Percentiles rank a stretch among this genome's conserved stretches.
Evolutionary conservation across 2,329 filamentous ascomycete species (phyloP).

Genomic region (Colletotrichum camelliae): DNA sequence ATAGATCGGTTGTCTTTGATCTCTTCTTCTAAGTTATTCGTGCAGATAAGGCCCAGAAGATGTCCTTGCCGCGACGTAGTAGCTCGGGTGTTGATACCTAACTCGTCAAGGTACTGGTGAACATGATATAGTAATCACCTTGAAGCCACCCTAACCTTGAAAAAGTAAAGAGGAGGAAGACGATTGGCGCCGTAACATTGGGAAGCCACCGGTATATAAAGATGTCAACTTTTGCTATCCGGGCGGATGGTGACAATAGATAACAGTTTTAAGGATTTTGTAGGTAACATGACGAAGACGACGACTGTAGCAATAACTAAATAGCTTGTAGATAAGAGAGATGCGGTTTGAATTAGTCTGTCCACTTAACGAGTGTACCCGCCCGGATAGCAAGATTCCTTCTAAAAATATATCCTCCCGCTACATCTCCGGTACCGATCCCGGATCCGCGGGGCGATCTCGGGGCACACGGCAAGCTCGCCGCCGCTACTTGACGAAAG

Average conservation of each 20-base stretch:
- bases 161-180: rapidly evolving
- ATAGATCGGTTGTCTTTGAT: neutral
- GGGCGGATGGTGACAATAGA: neutral
- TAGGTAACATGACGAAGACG: neutral
- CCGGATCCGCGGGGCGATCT: neutral
- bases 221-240: neutral
- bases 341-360: too few species aligned
- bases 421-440: neutral
- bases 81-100: neutral
- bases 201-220: neutral
- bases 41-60: neutral
- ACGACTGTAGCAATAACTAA: too few species aligned
- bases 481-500: neutral
- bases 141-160: neutral
- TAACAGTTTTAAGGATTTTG: neutral
- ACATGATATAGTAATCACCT: neutral
- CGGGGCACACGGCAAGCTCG: neutral
- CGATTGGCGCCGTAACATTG: neutral
- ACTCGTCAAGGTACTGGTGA: neutral
- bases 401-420: neutral
- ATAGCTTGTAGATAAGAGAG: too few species aligned
- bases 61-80: neutral
- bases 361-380: too few species aligned
- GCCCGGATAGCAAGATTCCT: rapidly evolving
- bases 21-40: neutral